Conservation (phyloP, 306 rosid genomes). For the Gynostemma pentaphyllum region DNA sequence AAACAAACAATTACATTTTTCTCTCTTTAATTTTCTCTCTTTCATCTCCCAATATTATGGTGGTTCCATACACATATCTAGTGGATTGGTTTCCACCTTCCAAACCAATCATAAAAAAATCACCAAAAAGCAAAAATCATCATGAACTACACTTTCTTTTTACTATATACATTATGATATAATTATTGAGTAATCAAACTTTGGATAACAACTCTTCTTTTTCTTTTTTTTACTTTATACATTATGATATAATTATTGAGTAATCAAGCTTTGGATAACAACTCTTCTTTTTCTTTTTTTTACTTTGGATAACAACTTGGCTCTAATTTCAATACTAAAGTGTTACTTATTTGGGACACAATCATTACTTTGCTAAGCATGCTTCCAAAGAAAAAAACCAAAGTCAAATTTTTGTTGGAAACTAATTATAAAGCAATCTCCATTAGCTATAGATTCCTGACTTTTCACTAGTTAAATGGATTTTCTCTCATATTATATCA, state of each 20-base stretch:
- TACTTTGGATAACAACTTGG: slow-evolving; percentile 6
- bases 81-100: neutral
- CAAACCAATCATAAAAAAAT: neutral
- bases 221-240: too few species aligned
- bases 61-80: too few species aligned
- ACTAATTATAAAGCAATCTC: slow-evolving; percentile 2
- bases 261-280: too few species aligned
- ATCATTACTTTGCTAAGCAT: slow-evolving; percentile 4
- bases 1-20: too few species aligned
- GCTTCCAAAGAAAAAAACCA: neutral
- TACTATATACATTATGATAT: slow-evolving; percentile 1
- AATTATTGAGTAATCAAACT: slow-evolving; percentile 3
- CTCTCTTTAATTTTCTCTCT: too few species aligned
- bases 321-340: neutral
- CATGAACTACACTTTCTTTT: neutral
- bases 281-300: too few species aligned
- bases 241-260: too few species aligned
- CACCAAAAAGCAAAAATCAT: neutral
- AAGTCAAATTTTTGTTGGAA: slow-evolving; percentile 5
- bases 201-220: slow-evolving; percentile 5
- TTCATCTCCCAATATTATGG: too few species aligned
- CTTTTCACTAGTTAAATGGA: slow-evolving; percentile 6
- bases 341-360: neutral
- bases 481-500: neutral
- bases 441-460: slow-evolving; percentile 4